Conservation (phyloP, 176 grass and related monocot genomes). For the Cocos nucifera region DNA sequence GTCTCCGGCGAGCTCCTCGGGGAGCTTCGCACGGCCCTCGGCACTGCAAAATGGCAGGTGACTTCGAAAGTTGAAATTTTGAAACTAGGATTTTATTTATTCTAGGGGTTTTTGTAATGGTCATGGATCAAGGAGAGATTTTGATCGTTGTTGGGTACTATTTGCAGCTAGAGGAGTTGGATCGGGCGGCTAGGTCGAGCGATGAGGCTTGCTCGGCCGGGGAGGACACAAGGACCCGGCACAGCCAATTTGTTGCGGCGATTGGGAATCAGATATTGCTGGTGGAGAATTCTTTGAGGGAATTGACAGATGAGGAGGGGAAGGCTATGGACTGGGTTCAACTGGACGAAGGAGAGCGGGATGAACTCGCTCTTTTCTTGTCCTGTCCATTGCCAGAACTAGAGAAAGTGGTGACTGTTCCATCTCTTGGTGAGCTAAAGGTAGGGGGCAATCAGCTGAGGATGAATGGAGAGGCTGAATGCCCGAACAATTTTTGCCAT, state of each 20-base stretch:
- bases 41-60: slow-evolving; percentile 61
- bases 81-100: too few species aligned
- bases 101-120: too few species aligned
- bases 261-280: slow-evolving; percentile 54
- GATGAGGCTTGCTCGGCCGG: slow-evolving; percentile 35
- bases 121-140: too few species aligned
- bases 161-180: slow-evolving; percentile 76
- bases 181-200: slow-evolving; percentile 41
- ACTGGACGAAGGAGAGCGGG: slow-evolving; percentile 55
- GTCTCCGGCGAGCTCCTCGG: slow-evolving; percentile 27
- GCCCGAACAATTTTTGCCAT: slow-evolving; percentile 39
- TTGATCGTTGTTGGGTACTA: neutral
- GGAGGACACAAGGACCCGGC: slow-evolving; percentile 58
- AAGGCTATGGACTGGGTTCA: slow-evolving; percentile 53
- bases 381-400: slow-evolving; percentile 17
- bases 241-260: slow-evolving; percentile 52
- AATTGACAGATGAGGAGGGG: slow-evolving; percentile 33
- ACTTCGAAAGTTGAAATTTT: neutral
- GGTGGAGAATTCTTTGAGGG: slow-evolving; percentile 62
- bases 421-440: slow-evolving; percentile 27
- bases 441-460: slow-evolving; percentile 30
- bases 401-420: slow-evolving; percentile 28
- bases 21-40: slow-evolving; percentile 59
- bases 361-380: slow-evolving; percentile 76
- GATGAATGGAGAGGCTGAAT: slow-evolving; percentile 43